These are phyloP conservation scores for Rhodamnia rubescens DNA, from an alignment of 345 rosid species.

Conservation along the genomic window DNA sequence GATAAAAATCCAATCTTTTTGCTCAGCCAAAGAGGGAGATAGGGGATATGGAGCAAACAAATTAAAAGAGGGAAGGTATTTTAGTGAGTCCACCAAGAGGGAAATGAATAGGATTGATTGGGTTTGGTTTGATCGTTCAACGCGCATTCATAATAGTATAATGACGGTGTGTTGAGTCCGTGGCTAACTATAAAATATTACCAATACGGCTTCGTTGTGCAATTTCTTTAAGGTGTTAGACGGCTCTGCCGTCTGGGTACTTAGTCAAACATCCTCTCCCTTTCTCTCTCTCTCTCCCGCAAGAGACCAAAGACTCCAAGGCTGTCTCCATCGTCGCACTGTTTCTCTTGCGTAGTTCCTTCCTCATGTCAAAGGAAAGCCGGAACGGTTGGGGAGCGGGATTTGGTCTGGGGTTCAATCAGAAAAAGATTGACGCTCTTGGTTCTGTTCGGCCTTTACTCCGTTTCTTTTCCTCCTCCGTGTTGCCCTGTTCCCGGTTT, in stretches of 20 bases:
- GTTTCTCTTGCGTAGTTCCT: not conserved
- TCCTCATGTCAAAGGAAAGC: not conserved
- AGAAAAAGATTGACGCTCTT: not conserved
- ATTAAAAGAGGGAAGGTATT: not conserved
- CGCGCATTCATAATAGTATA: slow-evolving; percentile 12
- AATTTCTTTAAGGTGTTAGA: not conserved
- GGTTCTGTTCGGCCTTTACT: not conserved
- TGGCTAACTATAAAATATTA: not conserved
- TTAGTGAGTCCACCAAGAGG: not conserved
- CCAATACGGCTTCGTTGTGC: not conserved
- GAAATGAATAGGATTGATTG: not conserved
- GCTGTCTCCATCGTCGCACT: not conserved
- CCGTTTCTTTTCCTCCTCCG: not conserved
- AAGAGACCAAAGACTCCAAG: not conserved
- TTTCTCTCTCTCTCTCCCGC: not conserved
- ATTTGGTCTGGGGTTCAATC: not conserved
- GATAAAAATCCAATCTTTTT: not conserved
- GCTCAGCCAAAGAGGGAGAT: not conserved
- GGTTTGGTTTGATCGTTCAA: slow-evolving; percentile 16
- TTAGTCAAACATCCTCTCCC: not conserved
- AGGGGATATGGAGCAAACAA: not conserved
- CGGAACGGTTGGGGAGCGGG: not conserved
- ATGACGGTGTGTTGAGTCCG: not conserved
- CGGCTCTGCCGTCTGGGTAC: slow-evolving; percentile 5
- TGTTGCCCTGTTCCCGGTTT: not conserved